phyloP scores from a whole-genome alignment of 176 grass and related monocot genomes.

The Phoenix roebelenii region DNA sequence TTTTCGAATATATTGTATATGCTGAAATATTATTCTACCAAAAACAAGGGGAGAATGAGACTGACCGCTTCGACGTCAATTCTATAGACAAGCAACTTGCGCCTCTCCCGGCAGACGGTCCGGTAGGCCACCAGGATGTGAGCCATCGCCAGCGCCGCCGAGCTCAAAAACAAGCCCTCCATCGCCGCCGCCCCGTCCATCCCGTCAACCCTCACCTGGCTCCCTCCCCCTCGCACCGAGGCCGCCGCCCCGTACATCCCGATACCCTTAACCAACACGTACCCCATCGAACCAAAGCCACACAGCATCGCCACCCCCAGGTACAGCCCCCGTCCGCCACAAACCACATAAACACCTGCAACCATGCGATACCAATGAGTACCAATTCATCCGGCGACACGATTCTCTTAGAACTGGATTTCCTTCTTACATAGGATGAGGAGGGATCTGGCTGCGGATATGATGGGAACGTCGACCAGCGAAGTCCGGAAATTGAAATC shows the following conservation, averaged over 20 bases:
- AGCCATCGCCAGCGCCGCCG: constrained; percentile 11
- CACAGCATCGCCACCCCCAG: neutral
- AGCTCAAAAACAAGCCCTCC: constrained; percentile 10
- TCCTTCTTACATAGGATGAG: constrained; percentile 21
- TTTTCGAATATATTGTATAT: too few species aligned
- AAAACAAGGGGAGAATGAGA: too few species aligned
- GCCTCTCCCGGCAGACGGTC: constrained; percentile 15
- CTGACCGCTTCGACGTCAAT: constrained; percentile 20
- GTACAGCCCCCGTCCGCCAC: constrained; percentile 10
- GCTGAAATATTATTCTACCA: too few species aligned
- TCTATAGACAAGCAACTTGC: constrained; percentile 19
- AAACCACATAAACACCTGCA: constrained; percentile 9
- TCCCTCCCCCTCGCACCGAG: neutral
- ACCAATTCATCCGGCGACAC: neutral
- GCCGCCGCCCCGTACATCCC: neutral
- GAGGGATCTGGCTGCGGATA: constrained; percentile 5
- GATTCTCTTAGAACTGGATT: neutral
- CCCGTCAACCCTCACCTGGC: neutral
- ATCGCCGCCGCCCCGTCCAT: neutral
- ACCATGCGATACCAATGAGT: neutral
- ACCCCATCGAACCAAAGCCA: constrained; percentile 6
- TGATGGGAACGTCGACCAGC: constrained; percentile 7
- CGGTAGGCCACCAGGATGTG: constrained; percentile 16
- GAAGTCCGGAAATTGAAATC: constrained; percentile 13
- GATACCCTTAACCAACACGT: constrained; percentile 6